Percentiles rank a stretch among this genome's conserved stretches.
These are phyloP conservation scores for Drechslerella dactyloides DNA, from an alignment of 2,329 filamentous ascomycete species.

Conservation along the genomic window DNA sequence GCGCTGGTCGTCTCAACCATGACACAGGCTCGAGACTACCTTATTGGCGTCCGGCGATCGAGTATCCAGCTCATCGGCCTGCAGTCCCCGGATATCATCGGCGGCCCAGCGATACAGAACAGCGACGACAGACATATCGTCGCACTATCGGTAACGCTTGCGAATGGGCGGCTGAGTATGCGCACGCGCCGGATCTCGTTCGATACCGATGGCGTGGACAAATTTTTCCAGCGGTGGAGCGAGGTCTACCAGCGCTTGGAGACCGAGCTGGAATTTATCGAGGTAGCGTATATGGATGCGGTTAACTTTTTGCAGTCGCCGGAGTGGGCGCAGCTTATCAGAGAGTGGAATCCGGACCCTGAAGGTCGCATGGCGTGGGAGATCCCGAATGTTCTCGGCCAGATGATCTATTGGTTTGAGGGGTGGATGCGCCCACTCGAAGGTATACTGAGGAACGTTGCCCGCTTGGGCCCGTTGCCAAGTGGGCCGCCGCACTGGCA, in stretches of 20 bases:
- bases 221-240: slow-evolving; percentile 10
- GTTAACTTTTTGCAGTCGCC: slow-evolving; percentile 5
- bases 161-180: too few species aligned
- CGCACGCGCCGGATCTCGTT: background rate
- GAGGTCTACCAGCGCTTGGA: background rate
- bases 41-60: background rate
- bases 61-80: too few species aligned
- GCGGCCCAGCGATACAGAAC: too few species aligned
- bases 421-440: too few species aligned
- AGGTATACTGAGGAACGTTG: too few species aligned
- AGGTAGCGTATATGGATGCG: background rate
- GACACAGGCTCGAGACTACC: background rate
- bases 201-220: background rate
- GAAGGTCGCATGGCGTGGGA: too few species aligned
- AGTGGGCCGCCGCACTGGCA: too few species aligned
- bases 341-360: background rate
- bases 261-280: background rate
- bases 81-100: background rate
- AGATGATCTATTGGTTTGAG: too few species aligned
- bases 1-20: background rate
- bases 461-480: too few species aligned
- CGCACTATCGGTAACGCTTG: background rate
- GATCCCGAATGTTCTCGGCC: too few species aligned
- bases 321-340: slow-evolving; percentile 3
- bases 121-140: too few species aligned